Percentiles rank a stretch among this genome's conserved stretches.
These are phyloP conservation scores for Penicillium griseofulvum DNA, from an alignment of 2,329 filamentous ascomycete species.

Conservation along the genomic window DNA sequence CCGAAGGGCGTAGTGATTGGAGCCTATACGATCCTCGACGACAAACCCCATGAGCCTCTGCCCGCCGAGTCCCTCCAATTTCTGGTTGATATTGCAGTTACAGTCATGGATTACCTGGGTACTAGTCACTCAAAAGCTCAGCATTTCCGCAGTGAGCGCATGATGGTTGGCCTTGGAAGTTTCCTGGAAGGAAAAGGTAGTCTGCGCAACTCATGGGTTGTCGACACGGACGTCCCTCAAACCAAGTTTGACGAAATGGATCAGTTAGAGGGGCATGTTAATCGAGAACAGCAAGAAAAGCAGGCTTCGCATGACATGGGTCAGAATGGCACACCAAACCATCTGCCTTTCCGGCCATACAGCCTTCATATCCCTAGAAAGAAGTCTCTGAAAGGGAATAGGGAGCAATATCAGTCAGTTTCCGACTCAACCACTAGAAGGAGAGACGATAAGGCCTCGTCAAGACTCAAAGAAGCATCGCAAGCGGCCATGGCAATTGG, in stretches of 20 bases:
- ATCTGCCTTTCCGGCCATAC: slow-evolving; percentile 1
- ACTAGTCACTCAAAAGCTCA: slow-evolving; percentile 51
- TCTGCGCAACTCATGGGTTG: slow-evolving; percentile 15
- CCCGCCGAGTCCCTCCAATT: slow-evolving; percentile 30
- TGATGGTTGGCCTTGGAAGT: slow-evolving; percentile 53
- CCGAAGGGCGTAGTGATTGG: slow-evolving; percentile 56
- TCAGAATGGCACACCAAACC: neutral
- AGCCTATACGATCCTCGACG: slow-evolving; percentile 56
- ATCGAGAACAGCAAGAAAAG: slow-evolving; percentile 14
- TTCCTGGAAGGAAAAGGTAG: slow-evolving; percentile 49
- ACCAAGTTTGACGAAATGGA: neutral
- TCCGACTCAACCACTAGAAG: neutral
- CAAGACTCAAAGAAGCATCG: neutral
- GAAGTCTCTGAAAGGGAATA: neutral
- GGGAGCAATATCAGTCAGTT: neutral
- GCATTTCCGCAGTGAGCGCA: slow-evolving; percentile 49
- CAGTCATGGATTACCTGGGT: slow-evolving; percentile 58
- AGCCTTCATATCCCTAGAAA: neutral
- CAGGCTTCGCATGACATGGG: slow-evolving; percentile 3
- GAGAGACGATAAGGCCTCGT: neutral
- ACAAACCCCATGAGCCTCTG: slow-evolving; percentile 49
- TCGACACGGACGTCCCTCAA: neutral
- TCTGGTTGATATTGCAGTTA: slow-evolving; percentile 51
- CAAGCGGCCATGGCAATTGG: neutral
- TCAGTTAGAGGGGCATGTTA: slow-evolving; percentile 8